phyloP scores from a whole-genome alignment of 2,329 filamentous ascomycete genomes.

The Lasiodiplodia citricola region DNA sequence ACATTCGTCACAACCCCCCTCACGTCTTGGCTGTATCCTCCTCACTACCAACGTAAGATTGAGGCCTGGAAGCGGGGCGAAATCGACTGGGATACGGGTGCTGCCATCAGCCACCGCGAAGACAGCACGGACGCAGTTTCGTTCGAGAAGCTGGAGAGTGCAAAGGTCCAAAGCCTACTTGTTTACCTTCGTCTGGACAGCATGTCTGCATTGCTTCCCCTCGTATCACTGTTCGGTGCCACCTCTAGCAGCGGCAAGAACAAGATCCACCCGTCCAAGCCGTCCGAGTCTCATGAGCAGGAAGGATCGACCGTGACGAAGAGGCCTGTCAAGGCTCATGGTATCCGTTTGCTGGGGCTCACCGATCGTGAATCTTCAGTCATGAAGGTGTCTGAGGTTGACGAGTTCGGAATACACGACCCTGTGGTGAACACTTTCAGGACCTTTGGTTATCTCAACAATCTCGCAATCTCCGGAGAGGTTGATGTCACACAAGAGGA shows the following conservation, averaged over 20 bases:
- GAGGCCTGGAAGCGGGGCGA: slow-evolving; percentile 80
- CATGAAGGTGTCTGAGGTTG: slow-evolving; percentile 87
- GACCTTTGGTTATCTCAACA: slow-evolving; percentile 83
- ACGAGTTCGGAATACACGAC: slow-evolving; percentile 69
- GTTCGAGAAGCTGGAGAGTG: slow-evolving; percentile 56
- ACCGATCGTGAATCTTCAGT: slow-evolving; percentile 93
- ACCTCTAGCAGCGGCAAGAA: slow-evolving; percentile 47
- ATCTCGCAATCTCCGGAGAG: slow-evolving; percentile 80
- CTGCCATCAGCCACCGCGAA: slow-evolving; percentile 44
- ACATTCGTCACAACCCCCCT: slow-evolving; percentile 84
- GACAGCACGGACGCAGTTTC: slow-evolving; percentile 41
- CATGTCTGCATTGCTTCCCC: slow-evolving; percentile 79
- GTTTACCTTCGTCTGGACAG: slow-evolving; percentile 86
- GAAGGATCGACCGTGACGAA: slow-evolving; percentile 34
- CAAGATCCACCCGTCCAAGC: slow-evolving; percentile 44
- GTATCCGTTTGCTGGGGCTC: slow-evolving; percentile 82
- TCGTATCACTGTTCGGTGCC: slow-evolving; percentile 78
- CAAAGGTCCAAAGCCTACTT: slow-evolving; percentile 68
- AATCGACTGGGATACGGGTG: slow-evolving; percentile 83
- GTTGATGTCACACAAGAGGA: slow-evolving; percentile 79
- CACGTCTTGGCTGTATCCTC: slow-evolving; percentile 74
- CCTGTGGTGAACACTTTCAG: slow-evolving; percentile 91
- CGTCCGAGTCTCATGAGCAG: slow-evolving; percentile 8
- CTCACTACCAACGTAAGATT: slow-evolving; percentile 75
- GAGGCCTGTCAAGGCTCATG: slow-evolving; percentile 74